Conservation (phyloP, 2,329 filamentous ascomycete genomes). For the Epichloe hybrida region DNA sequence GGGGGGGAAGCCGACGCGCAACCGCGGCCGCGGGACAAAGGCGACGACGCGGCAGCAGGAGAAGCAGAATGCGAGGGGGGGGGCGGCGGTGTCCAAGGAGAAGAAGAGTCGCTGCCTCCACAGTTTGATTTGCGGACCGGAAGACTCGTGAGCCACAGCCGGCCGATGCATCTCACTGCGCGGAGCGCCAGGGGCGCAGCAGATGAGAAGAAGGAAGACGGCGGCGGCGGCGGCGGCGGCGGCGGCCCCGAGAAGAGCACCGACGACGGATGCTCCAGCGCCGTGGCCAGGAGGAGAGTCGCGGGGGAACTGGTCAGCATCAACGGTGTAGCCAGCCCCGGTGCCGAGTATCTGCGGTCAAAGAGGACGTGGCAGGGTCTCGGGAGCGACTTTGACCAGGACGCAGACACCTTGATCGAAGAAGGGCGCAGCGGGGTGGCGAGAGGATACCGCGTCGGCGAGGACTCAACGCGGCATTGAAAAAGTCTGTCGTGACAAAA, state of each 20-base stretch:
- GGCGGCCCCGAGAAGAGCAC: neutral
- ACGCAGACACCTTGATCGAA: slow-evolving; percentile 57
- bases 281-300: slow-evolving; percentile 47
- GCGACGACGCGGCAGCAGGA: slow-evolving; percentile 1
- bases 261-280: slow-evolving; percentile 3
- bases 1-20: slow-evolving; percentile 10
- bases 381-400: slow-evolving; percentile 65
- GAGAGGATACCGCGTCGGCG: slow-evolving; percentile 71
- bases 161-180: slow-evolving; percentile 50
- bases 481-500: too few species aligned
- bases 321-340: slow-evolving; percentile 79
- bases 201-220: slow-evolving; percentile 6
- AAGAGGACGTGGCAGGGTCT: slow-evolving; percentile 84
- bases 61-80: slow-evolving; percentile 15
- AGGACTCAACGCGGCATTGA: slow-evolving; percentile 26
- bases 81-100: slow-evolving; percentile 32
- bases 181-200: slow-evolving; percentile 10
- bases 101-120: slow-evolving; percentile 65
- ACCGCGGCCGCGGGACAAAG: neutral
- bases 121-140: slow-evolving; percentile 90
- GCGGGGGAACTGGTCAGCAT: slow-evolving; percentile 59
- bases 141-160: slow-evolving; percentile 62
- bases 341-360: slow-evolving; percentile 72
- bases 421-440: slow-evolving; percentile 81
- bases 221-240: neutral